Percentiles rank a stretch among this genome's conserved stretches.
Evolutionary conservation across 306 rosid species (phyloP).

Genomic region (Phaseolus lunatus): DNA sequence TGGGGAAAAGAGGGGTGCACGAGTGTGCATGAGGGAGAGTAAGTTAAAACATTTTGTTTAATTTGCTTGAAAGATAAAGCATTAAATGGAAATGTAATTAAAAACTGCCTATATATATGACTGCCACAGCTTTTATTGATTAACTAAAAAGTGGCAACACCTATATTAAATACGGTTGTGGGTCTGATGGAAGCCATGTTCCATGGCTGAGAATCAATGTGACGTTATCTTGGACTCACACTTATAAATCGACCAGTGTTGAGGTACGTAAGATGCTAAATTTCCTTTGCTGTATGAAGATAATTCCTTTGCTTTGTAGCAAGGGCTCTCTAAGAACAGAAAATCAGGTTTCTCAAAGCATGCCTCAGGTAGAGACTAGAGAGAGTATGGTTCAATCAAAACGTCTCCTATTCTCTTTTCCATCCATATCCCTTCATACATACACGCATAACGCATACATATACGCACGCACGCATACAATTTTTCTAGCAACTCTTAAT

Average conservation of each 20-base stretch:
- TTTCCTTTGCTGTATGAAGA: conserved; percentile 26
- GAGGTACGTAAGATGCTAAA: conserved; percentile 40
- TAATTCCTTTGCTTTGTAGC: conserved; percentile 41
- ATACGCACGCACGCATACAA: background rate
- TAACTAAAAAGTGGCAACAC: conserved; percentile 13
- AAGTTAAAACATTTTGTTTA: background rate
- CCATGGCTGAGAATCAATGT: conserved; percentile 56
- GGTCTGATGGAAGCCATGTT: conserved; percentile 49
- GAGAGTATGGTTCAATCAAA: conserved; percentile 20
- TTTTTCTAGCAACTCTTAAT: conserved; percentile 2
- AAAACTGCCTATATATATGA: conserved; percentile 21
- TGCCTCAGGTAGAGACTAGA: conserved; percentile 29
- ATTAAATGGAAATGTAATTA: conserved; percentile 15
- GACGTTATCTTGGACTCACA: conserved; percentile 41
- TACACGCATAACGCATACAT: background rate
- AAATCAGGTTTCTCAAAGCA: conserved; percentile 33
- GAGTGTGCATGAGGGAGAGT: background rate
- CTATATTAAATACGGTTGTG: conserved; percentile 10
- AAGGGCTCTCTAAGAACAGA: conserved; percentile 31
- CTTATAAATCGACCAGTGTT: conserved; percentile 43
- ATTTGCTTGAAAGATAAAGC: background rate
- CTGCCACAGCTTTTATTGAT: conserved; percentile 11
- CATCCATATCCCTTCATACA: background rate
- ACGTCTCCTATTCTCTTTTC: conserved; percentile 18
- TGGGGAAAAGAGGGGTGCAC: background rate